Percentiles rank a stretch among this genome's conserved stretches.
These are phyloP conservation scores for Pyrenochaeta sp. DNA, from an alignment of 2,329 filamentous ascomycete species.

Conservation along the genomic window DNA sequence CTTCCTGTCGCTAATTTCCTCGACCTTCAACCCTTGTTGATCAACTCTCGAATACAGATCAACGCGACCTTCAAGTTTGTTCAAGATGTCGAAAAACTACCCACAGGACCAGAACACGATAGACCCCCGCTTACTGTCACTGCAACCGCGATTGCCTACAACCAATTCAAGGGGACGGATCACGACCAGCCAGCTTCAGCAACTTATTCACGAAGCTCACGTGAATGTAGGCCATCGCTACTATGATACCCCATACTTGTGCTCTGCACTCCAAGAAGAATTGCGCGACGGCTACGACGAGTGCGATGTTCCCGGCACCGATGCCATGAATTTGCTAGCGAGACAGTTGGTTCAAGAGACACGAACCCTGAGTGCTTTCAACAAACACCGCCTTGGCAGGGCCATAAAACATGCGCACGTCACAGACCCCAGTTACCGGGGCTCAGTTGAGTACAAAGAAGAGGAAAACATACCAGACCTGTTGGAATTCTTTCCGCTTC, in stretches of 20 bases:
- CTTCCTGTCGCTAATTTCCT: too few species aligned
- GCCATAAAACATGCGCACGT: too few species aligned
- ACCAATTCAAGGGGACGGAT: neutral
- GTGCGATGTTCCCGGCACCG: constrained; percentile 2
- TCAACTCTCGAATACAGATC: too few species aligned
- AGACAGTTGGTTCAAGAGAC: constrained; percentile 8
- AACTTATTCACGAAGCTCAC: constrained; percentile 11
- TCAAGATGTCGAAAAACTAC: too few species aligned
- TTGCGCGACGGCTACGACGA: constrained; percentile 2
- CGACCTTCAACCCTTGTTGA: too few species aligned
- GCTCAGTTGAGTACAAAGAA: constrained; percentile 9
- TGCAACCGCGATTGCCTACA: too few species aligned
- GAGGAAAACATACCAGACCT: constrained; percentile 13
- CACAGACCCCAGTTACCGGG: too few species aligned
- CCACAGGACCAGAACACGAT: too few species aligned
- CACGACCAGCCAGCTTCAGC: constrained; percentile 3
- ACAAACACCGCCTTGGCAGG: constrained; percentile 18
- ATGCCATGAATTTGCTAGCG: constrained; percentile 6
- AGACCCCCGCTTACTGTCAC: too few species aligned
- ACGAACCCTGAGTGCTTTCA: constrained; percentile 13
- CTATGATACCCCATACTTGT: constrained; percentile 2
- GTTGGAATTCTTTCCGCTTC: constrained; percentile 14
- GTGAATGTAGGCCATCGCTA: constrained; percentile 3
- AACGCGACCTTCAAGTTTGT: too few species aligned
- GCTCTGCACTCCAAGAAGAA: constrained; percentile 3